Conservation (phyloP, 352 stramenopile genomes). For the Blastocystis sp. region DNA sequence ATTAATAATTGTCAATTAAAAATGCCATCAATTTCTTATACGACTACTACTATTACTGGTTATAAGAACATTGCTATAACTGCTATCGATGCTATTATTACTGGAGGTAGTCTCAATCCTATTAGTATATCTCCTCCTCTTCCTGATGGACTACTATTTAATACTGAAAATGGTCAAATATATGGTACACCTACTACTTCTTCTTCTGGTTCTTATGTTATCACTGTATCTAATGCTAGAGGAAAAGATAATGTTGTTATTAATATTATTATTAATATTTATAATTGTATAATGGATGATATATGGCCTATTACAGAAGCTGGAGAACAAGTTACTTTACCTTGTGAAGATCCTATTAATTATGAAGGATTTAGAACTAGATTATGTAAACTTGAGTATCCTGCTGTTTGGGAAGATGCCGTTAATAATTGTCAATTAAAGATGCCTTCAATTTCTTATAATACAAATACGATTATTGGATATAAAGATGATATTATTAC, state of each 20-base stretch:
- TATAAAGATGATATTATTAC: constrained; percentile 7
- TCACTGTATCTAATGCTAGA: constrained; percentile 12
- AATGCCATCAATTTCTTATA: constrained; percentile 18
- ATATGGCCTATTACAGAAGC: constrained; percentile 22
- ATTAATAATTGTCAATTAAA: constrained; percentile 28
- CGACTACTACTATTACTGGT: neutral
- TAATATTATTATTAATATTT: constrained; percentile 10
- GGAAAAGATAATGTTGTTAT: constrained; percentile 20
- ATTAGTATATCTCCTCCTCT: neutral
- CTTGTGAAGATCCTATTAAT: constrained; percentile 10
- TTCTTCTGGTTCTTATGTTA: neutral
- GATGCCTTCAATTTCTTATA: constrained; percentile 7
- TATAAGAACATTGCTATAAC: constrained; percentile 1
- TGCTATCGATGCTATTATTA: constrained; percentile 1
- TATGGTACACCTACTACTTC: constrained; percentile 10
- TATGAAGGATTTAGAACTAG: constrained; percentile 11
- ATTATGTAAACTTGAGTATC: neutral
- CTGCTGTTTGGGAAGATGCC: constrained; percentile 23
- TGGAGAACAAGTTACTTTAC: constrained; percentile 10
- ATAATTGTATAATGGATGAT: constrained; percentile 3
- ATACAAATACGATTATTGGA: neutral
- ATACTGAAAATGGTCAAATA: constrained; percentile 6
- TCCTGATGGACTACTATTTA: constrained; percentile 14
- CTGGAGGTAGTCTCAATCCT: constrained; percentile 11
- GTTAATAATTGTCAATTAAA: constrained; percentile 29